Evolutionary conservation across 345 rosid species (phyloP), one percentile per base, ranked within the genome.

Genomic region (Eucalyptus microcorys): DNA sequence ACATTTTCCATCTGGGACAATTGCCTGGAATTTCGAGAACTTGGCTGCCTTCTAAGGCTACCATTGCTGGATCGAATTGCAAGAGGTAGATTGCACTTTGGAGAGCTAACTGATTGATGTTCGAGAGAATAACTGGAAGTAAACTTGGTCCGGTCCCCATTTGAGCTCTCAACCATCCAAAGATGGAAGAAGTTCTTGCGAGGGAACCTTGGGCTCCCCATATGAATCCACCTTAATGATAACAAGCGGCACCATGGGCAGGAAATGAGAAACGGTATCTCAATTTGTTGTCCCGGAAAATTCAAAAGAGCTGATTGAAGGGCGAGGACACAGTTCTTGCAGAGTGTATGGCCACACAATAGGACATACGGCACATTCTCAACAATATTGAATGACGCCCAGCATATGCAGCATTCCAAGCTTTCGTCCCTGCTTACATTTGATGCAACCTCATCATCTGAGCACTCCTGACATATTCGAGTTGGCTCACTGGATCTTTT

Each of bases 111-210:
- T 34, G 52, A 26, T 48, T 87, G 91, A 83, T 32, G 87, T 87
- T 89, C 92, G 87, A 80, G 92, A 47, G 30, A 85, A 85, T 40
- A 91, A 86, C 80, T 87, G 91, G 92, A 88, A 86, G 66, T 27
- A 52, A 80, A 86, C 85, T 90, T 91, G 55, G 86, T 92, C 88
- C 88, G 26, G 52, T 90, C 89, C 6, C 89, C 91, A 86, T 90
- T 91, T 87, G 87, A 86, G 91, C 92, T 91, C 90, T 93, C 94
- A 85, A 93, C 92, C 93, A 93, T 93, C 94, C 93, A 93, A 26
- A 93, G 93, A 19, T 92, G 87, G 86, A 92, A 91, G 81, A 89
- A 93, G 91, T 90, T 92, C 88, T 93, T 91, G 64, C 91, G 21
- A 14, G 94, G 94, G 49, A 92, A 92, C 88, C 86, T 89, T 30